These are phyloP conservation scores for Calophaca sinica DNA, from an alignment of 306 rosid species.

Conservation along the genomic window DNA sequence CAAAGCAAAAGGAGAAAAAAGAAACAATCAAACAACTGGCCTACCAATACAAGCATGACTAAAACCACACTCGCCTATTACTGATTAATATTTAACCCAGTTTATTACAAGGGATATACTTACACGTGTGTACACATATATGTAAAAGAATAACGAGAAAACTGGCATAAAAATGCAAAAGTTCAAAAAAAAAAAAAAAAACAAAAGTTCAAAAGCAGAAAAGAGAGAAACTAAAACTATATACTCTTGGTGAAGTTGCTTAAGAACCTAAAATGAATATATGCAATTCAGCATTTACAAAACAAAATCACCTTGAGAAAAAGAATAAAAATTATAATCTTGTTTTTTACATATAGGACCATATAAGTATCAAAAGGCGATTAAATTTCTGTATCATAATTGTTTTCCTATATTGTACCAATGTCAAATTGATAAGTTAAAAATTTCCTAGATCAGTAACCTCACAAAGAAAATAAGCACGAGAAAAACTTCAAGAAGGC, in stretches of 20 bases:
- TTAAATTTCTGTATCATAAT: conserved; percentile 15
- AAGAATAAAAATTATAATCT: conserved; percentile 16
- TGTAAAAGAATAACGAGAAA: background rate
- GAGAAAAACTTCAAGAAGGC: conserved; percentile 1
- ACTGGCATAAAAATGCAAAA: conserved; percentile 1
- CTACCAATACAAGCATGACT: background rate
- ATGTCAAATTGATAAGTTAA: conserved; percentile 23
- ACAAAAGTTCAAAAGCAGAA: background rate
- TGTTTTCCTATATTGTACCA: background rate
- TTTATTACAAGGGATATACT: background rate
- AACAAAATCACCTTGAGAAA: conserved; percentile 12
- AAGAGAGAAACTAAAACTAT: background rate
- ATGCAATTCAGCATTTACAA: conserved; percentile 37
- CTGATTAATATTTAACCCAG: conserved; percentile 12
- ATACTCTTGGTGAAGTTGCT: conserved; percentile 7
- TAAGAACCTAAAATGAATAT: conserved; percentile 20
- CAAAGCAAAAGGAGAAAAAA: conserved; percentile 11
- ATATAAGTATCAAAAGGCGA: background rate
- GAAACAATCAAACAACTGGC: background rate
- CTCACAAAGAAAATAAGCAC: conserved; percentile 39
- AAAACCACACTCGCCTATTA: conserved; percentile 8
- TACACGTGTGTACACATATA: background rate
- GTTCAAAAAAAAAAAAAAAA: background rate
- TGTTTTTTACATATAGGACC: conserved; percentile 12
- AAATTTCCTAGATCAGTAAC: conserved; percentile 27